Percentiles rank a stretch among this genome's conserved stretches.
Conservation (phyloP, 2,329 filamentous ascomycete genomes). For the Dichotomopilus funicola region DNA sequence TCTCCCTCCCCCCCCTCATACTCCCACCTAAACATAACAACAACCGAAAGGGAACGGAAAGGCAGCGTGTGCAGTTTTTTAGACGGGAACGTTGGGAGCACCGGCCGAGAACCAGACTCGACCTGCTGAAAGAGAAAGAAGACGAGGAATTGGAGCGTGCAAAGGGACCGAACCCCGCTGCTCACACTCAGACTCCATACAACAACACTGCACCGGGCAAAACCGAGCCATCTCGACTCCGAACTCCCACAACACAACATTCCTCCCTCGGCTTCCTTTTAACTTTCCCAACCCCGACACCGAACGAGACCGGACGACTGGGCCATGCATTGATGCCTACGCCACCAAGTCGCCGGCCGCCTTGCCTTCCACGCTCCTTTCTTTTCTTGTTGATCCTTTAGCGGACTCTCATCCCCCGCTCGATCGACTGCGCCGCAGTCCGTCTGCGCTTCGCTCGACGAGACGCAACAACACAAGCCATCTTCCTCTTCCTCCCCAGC, state of each 20-base stretch:
- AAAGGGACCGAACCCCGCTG: slow-evolving; percentile 17
- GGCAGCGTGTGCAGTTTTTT: neutral
- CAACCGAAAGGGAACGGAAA: neutral
- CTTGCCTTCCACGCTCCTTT: slow-evolving; percentile 4
- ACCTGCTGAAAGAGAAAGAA: slow-evolving; percentile 10
- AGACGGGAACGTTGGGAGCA: slow-evolving; percentile 7
- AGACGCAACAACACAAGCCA: neutral
- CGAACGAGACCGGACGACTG: slow-evolving; percentile 2
- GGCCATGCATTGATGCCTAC: slow-evolving; percentile 21
- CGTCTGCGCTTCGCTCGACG: slow-evolving; percentile 8
- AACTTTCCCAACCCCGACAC: neutral
- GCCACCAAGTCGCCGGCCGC: slow-evolving; percentile 14
- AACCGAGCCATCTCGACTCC: neutral
- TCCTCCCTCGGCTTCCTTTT: neutral
- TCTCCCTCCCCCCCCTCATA: neutral
- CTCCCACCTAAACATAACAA: slow-evolving; percentile 1
- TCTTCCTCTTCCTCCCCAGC: slow-evolving; percentile 6
- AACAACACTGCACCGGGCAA: neutral
- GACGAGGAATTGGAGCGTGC: neutral
- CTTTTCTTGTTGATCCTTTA: slow-evolving; percentile 13
- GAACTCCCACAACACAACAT: neutral
- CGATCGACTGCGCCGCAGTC: slow-evolving; percentile 20
- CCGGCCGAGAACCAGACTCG: slow-evolving; percentile 12
- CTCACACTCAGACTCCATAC: slow-evolving; percentile 6
- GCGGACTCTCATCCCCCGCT: slow-evolving; percentile 2